Base-by-base conservation (phyloP, 306 rosid species). In the Fragaria vesca region DNA sequence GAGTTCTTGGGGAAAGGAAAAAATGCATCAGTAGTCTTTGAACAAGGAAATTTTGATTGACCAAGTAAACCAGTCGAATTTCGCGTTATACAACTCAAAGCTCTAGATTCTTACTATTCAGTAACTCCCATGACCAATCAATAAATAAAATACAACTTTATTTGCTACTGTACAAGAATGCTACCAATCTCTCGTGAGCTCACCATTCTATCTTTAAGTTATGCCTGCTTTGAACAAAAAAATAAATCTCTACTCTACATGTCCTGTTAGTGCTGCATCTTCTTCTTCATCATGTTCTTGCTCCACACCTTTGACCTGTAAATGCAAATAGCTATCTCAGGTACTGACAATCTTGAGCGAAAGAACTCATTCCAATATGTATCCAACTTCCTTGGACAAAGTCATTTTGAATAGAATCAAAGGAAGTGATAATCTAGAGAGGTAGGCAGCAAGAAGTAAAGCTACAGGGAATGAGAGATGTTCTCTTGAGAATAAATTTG, bases 301-400 rank as follows among this genome's bases (percentile, higher is more conserved):
- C 84, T 92, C 97, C 52, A 95, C 98, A 28, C 89, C 85, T 89
- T 92, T 95, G 73, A 95, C 97, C 98, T 95, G 90, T 67, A 86
- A 67, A 80, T 69, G 75, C 50, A 78, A 43, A 43, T 8, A 67
- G 24, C 24, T 24, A 72, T 67, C 73, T 58, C 63, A 12, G 15
- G 71, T 47, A 47, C 46, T 16, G n/a, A 43, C 8, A 62, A 72
- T 55, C 51, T 40, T 12, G 66, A 55, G 34, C 7, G n/a, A 9
- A 40, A 20, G 9, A n/a, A 20, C 30, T n/a, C 21, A 12, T 72
- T 52, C 20, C 47, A 3, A 51, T 36, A 36, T 52, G 34, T 7
- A 72, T 58, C 66, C 26, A 73, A 54, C 50, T 36, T 55, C 66
- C 66, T 38, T 72, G 2, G 34, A 34, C 18, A 55, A 40, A 15